Percentiles rank a stretch among this genome's conserved stretches.
phyloP scores from a whole-genome alignment of 345 rosid species.

The Citrus reticulata region DNA sequence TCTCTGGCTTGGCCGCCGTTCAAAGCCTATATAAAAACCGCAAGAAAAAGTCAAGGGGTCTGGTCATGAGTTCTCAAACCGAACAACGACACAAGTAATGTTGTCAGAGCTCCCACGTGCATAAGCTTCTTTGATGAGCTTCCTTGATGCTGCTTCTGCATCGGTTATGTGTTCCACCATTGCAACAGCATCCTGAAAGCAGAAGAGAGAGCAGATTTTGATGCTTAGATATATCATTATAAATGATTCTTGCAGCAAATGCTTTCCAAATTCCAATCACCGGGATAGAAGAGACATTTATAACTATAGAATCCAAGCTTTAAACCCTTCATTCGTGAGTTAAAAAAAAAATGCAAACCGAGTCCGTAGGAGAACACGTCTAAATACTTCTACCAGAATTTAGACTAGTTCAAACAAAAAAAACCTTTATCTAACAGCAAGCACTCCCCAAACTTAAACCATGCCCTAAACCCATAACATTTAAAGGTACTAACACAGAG shows the following conservation, averaged over 20 bases:
- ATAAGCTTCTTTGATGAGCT: slow-evolving; percentile 43
- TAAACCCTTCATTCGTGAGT: background rate
- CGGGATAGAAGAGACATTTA: background rate
- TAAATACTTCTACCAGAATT: background rate
- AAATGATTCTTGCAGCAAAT: background rate
- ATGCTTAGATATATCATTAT: background rate
- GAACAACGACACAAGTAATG: slow-evolving; percentile 45
- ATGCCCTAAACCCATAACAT: background rate
- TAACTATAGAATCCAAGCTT: background rate
- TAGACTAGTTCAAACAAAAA: background rate
- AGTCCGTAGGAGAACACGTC: background rate
- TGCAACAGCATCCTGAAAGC: slow-evolving; percentile 41
- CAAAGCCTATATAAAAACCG: background rate
- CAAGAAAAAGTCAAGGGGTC: background rate
- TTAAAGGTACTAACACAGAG: background rate
- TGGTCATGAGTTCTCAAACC: slow-evolving; percentile 30
- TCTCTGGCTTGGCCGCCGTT: background rate
- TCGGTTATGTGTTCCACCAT: slow-evolving; percentile 35
- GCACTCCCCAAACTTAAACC: background rate
- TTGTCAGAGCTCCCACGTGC: slow-evolving; percentile 47
- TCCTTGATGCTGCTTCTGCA: slow-evolving; percentile 44
- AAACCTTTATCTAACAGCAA: background rate
- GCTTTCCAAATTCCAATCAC: background rate
- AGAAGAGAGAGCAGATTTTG: background rate
- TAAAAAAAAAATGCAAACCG: background rate